phyloP scores from a whole-genome alignment of 148 eudicot genomes.

The Amaranthus cruentus region DNA sequence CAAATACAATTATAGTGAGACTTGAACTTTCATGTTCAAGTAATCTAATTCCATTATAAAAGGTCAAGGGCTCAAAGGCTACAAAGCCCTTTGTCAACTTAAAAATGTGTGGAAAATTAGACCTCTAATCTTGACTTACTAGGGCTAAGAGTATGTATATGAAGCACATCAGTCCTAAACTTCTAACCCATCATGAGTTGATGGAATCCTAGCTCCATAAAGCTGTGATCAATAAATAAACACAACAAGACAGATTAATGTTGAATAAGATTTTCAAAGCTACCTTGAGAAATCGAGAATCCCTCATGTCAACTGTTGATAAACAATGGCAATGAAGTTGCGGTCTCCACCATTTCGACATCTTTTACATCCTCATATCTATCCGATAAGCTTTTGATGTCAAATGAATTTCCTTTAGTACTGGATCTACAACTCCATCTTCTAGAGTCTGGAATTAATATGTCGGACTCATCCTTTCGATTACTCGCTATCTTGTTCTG shows the following conservation, averaged over 20 bases:
- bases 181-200: neutral
- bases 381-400: constrained; percentile 17
- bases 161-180: constrained; percentile 11
- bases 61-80: constrained; percentile 10
- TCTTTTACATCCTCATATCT: constrained; percentile 27
- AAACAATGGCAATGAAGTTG: constrained; percentile 31
- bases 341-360: constrained; percentile 30
- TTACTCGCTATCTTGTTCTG: constrained; percentile 25
- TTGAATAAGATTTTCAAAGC: constrained; percentile 9
- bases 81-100: neutral
- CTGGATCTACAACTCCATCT: constrained; percentile 27
- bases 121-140: constrained; percentile 7
- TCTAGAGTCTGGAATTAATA: constrained; percentile 26
- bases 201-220: too few species aligned
- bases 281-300: neutral
- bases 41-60: neutral
- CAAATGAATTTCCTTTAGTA: constrained; percentile 4
- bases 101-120: constrained; percentile 34
- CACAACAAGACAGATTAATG: constrained; percentile 6
- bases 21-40: neutral
- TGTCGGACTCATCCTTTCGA: constrained; percentile 16
- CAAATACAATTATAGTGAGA: constrained; percentile 3
- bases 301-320: constrained; percentile 26
- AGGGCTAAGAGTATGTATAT: neutral
- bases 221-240: constrained; percentile 14